These are phyloP conservation scores for Annona cherimola DNA, from an alignment of 164 flowering plant species.

Conservation along the genomic window DNA sequence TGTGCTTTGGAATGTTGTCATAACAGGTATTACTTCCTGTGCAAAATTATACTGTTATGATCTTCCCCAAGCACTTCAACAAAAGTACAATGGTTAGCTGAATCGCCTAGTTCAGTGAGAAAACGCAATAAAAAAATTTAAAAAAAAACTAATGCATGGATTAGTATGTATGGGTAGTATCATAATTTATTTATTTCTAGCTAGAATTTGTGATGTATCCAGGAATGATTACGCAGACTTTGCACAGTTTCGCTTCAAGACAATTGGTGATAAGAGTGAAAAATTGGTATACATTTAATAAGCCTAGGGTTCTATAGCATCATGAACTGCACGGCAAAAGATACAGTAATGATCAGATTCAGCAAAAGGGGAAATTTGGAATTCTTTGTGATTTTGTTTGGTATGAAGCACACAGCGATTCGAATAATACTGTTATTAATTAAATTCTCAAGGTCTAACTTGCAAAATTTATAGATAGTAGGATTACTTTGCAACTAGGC, in stretches of 20 bases:
- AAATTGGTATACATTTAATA: constrained; percentile 23
- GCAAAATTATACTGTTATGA: constrained; percentile 71
- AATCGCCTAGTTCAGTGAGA: constrained; percentile 53
- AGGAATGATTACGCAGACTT: constrained; percentile 66
- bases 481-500: too few species aligned
- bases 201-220: background rate
- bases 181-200: too few species aligned
- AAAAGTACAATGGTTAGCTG: constrained; percentile 41
- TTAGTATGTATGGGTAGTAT: too few species aligned
- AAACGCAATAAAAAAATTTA: too few species aligned
- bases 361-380: background rate
- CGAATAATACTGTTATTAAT: too few species aligned
- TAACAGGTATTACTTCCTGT: constrained; percentile 63
- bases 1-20: background rate
- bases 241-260: constrained; percentile 18
- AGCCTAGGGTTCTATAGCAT: constrained; percentile 17
- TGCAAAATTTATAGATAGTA: too few species aligned
- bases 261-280: constrained; percentile 17
- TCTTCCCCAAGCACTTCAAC: constrained; percentile 57
- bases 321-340: constrained; percentile 15
- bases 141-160: too few species aligned
- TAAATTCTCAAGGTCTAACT: too few species aligned
- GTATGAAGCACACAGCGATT: background rate
- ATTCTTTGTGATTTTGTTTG: background rate
- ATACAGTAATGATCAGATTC: constrained; percentile 12